A percentile compares a stretch with the other conserved stretches of the same genome.
phyloP scores from a whole-genome alignment of 2,329 filamentous ascomycete species.

The Colletotrichum neosansevieriae region DNA sequence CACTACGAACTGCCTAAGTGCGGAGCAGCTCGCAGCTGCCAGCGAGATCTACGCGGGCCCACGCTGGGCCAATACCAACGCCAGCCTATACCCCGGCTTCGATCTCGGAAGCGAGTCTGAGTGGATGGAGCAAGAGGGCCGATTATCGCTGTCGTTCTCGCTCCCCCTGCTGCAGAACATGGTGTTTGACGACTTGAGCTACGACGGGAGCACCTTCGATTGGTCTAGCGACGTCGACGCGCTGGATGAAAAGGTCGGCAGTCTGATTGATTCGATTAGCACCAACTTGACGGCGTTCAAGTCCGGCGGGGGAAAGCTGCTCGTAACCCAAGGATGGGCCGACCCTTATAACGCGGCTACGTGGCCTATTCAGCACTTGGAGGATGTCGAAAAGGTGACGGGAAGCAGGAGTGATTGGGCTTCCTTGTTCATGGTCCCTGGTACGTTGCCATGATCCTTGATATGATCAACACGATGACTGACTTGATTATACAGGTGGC shows the following conservation, averaged over 20 bases:
- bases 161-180: slow-evolving; percentile 32
- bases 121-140: slow-evolving; percentile 22
- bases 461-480: no score
- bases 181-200: slow-evolving; percentile 25
- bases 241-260: slow-evolving; percentile 21
- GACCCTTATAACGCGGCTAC: slow-evolving; percentile 29
- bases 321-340: slow-evolving; percentile 18
- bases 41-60: slow-evolving; percentile 12
- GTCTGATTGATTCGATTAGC: slow-evolving; percentile 18
- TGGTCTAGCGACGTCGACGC: slow-evolving; percentile 17
- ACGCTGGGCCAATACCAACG: background rate
- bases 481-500: background rate
- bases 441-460: background rate
- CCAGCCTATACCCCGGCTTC: slow-evolving; percentile 23
- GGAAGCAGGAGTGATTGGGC: slow-evolving; percentile 18
- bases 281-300: slow-evolving; percentile 27
- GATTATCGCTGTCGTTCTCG: slow-evolving; percentile 22
- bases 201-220: slow-evolving; percentile 25
- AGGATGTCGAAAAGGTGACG: slow-evolving; percentile 48
- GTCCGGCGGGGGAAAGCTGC: slow-evolving; percentile 4
- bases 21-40: slow-evolving; percentile 1
- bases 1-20: background rate
- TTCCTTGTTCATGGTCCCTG: slow-evolving; percentile 22
- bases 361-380: slow-evolving; percentile 27
- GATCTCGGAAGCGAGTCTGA: slow-evolving; percentile 28